Evolutionary conservation across 495 filamentous ascomycete species (phyloP).

Genomic region (Pseudotulostoma volvatum): DNA sequence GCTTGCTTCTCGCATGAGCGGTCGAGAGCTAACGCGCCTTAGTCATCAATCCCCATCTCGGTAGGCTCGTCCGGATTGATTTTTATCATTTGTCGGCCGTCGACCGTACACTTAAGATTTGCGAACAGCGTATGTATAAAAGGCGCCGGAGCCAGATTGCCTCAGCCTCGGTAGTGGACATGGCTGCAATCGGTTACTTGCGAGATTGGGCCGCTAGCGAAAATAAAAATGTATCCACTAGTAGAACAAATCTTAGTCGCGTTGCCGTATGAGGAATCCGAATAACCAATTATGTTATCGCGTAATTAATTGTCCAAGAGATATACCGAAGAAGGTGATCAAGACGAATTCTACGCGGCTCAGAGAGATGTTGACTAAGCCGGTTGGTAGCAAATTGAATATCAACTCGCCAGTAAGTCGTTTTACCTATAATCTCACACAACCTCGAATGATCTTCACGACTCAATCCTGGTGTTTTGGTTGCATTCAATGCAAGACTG

Average conservation of each 20-base stretch:
- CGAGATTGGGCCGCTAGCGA: conserved; percentile 2
- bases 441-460: background rate
- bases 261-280: conserved; percentile 2
- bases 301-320: background rate
- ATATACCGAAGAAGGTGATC: background rate
- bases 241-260: conserved; percentile 2
- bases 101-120: background rate
- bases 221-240: conserved; percentile 5
- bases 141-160: conserved; percentile 5
- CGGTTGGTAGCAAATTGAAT: background rate
- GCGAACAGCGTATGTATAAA: conserved; percentile 1
- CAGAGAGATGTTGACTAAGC: background rate
- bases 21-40: conserved; percentile 5
- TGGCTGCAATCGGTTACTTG: conserved; percentile 5
- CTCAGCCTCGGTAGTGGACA: conserved; percentile 5
- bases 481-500: background rate
- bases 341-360: background rate
- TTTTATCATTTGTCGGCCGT: background rate
- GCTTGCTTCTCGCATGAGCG: conserved; percentile 6
- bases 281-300: background rate
- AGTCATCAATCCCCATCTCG: conserved; percentile 5
- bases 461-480: background rate
- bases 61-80: background rate
- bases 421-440: background rate
- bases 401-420: background rate